Conservation (phyloP, 2,329 filamentous ascomycete genomes). For the Colletotrichum lentis region DNA sequence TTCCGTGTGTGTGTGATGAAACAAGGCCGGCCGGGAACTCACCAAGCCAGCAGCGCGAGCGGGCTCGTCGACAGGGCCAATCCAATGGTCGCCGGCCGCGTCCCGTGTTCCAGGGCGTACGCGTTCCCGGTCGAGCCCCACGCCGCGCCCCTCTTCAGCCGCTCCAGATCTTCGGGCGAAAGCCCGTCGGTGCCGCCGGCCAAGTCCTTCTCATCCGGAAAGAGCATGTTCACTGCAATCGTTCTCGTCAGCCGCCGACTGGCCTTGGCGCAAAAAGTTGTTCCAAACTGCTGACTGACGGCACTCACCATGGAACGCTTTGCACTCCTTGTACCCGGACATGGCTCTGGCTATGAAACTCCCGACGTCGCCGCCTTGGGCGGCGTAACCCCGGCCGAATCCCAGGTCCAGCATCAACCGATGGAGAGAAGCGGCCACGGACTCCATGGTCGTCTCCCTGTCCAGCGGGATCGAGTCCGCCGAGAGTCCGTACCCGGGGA, state of each 20-base stretch:
- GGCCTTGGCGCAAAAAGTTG: fast-evolving
- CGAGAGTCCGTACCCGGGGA: constrained; percentile 58
- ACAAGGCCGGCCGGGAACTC: too few species aligned
- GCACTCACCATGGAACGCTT: constrained; percentile 48
- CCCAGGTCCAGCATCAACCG: constrained; percentile 62
- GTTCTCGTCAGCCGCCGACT: fast-evolving
- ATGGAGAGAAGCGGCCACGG: constrained; percentile 55
- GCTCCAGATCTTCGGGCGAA: constrained; percentile 21
- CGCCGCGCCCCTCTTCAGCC: constrained; percentile 47
- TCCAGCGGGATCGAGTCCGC: constrained; percentile 56
- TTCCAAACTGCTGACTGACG: too few species aligned
- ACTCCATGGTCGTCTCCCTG: constrained; percentile 37
- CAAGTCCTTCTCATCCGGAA: not conserved
- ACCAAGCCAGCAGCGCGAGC: constrained; percentile 64
- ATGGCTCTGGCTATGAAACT: constrained; percentile 54
- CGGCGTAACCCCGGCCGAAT: constrained; percentile 60
- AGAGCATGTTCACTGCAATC: constrained; percentile 30
- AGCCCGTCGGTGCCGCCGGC: constrained; percentile 1
- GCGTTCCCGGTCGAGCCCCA: constrained; percentile 55
- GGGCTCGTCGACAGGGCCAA: constrained; percentile 62
- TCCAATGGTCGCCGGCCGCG: constrained; percentile 64
- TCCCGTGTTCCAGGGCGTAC: constrained; percentile 63
- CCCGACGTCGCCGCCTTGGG: constrained; percentile 67
- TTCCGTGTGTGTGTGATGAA: too few species aligned
- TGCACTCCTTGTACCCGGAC: constrained; percentile 55